These are phyloP conservation scores for Zygosaccharomyces sapae DNA, from an alignment of 1,139 yeast species.

Conservation along the genomic window DNA sequence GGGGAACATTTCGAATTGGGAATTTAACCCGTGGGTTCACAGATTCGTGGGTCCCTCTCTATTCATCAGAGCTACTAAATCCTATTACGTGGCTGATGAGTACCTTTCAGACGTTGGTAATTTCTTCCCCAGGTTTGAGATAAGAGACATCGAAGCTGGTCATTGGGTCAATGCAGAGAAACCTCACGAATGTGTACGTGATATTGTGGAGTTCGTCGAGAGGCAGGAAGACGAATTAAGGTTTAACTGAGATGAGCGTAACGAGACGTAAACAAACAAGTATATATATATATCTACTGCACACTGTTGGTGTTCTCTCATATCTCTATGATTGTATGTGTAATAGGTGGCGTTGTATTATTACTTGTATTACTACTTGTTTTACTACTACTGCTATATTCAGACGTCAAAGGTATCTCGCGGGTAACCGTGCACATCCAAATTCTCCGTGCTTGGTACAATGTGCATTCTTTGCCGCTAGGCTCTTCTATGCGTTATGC, in stretches of 20 bases:
- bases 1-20: constrained; percentile 74
- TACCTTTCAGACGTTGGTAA: constrained; percentile 67
- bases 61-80: constrained; percentile 74
- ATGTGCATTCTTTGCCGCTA: not conserved
- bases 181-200: constrained; percentile 62
- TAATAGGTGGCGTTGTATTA: not conserved
- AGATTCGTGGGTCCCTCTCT: constrained; percentile 71
- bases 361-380: not conserved
- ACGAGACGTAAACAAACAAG: not conserved
- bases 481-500: not conserved
- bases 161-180: constrained; percentile 89
- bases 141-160: constrained; percentile 74
- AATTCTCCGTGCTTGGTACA: not conserved
- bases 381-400: too few species aligned
- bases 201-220: constrained; percentile 55
- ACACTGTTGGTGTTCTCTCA: too few species aligned
- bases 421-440: not conserved
- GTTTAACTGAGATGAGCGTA: not conserved
- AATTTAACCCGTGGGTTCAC: constrained; percentile 52
- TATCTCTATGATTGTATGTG: too few species aligned
- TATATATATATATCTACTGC: not conserved
- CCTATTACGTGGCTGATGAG: constrained; percentile 84
- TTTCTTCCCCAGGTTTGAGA: constrained; percentile 74
- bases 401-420: too few species aligned
- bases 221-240: constrained; percentile 45